phyloP scores from a whole-genome alignment of 805 yeast genomes.

The Wickerhamiella alocasiicola region DNA sequence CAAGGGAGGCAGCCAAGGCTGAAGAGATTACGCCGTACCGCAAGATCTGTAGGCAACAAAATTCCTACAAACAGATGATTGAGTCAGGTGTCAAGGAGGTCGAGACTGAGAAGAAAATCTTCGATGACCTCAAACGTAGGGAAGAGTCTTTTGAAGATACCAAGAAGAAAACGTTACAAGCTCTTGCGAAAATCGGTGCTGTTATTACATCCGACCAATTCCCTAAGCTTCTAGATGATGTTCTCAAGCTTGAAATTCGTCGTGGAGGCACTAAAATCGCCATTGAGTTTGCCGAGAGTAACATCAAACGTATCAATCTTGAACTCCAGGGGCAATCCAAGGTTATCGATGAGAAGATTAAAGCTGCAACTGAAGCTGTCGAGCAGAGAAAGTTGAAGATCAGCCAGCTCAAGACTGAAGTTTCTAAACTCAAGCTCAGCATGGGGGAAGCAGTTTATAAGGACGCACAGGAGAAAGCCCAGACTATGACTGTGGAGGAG shows the following conservation, averaged over 20 bases:
- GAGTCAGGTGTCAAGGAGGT: background rate
- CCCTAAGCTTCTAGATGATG: too few relatives aligned
- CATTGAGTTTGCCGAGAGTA: background rate
- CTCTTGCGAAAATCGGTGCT: background rate
- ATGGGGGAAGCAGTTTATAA: constrained; percentile 3
- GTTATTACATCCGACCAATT: too few relatives aligned
- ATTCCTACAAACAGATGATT: background rate
- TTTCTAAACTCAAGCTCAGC: constrained; percentile 3
- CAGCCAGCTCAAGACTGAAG: background rate
- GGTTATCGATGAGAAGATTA: constrained; percentile 13
- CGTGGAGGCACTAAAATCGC: background rate
- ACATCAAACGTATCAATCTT: constrained; percentile 4
- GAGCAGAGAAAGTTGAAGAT: constrained; percentile 9
- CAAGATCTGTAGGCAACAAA: background rate
- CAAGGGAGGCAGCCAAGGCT: background rate
- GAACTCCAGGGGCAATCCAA: background rate
- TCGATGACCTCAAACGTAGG: background rate
- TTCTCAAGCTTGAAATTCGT: background rate
- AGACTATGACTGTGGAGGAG: background rate
- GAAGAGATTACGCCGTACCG: background rate
- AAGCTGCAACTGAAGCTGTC: background rate
- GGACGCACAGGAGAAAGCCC: constrained; percentile 8
- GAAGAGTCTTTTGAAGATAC: background rate
- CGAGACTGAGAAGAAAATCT: too few relatives aligned
- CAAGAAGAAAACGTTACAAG: background rate